phyloP scores from a whole-genome alignment of 2,329 filamentous ascomycete species.

The Sporothrix inflata region DNA sequence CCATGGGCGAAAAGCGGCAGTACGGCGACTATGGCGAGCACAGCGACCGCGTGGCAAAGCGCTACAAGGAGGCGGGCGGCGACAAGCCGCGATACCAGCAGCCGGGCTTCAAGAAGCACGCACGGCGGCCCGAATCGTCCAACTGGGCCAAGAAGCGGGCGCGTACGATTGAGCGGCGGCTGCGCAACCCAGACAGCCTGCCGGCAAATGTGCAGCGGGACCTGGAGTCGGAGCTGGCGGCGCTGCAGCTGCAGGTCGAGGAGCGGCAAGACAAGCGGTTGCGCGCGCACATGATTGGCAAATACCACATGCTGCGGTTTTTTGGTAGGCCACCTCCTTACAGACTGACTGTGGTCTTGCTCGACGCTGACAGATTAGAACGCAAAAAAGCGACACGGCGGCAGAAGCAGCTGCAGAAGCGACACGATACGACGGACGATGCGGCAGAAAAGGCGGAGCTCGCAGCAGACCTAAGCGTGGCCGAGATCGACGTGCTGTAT shows the following conservation, averaged over 20 bases:
- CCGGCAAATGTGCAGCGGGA: conserved; percentile 70
- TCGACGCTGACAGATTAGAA: too few relatives aligned
- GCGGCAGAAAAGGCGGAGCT: conserved; percentile 56
- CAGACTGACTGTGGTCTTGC: background rate
- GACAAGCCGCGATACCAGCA: conserved; percentile 15
- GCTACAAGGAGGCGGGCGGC: conserved; percentile 24
- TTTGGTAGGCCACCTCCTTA: conserved; percentile 62
- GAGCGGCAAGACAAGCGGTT: conserved; percentile 63
- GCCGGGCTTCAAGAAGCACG: conserved; percentile 43
- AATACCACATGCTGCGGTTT: conserved; percentile 83
- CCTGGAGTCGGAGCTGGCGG: conserved; percentile 71
- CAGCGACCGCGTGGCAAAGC: conserved; percentile 32
- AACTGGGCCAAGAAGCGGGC: conserved; percentile 72
- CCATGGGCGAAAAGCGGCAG: conserved; percentile 41
- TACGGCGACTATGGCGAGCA: conserved; percentile 35
- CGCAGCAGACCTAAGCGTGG: conserved; percentile 63
- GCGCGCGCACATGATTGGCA: conserved; percentile 70
- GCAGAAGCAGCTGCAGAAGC: conserved; percentile 66
- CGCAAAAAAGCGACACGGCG: conserved; percentile 72
- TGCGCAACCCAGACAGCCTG: conserved; percentile 61
- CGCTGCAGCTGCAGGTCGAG: conserved; percentile 66
- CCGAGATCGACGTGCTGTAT: conserved; percentile 76
- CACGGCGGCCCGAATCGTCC: conserved; percentile 52
- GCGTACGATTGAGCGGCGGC: conserved; percentile 68
- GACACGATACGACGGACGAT: conserved; percentile 56